These are phyloP conservation scores for Cutaneotrichosporon sp. DNA, from an alignment of 1,284 basidiomycete genomes.

Conservation along the genomic window DNA sequence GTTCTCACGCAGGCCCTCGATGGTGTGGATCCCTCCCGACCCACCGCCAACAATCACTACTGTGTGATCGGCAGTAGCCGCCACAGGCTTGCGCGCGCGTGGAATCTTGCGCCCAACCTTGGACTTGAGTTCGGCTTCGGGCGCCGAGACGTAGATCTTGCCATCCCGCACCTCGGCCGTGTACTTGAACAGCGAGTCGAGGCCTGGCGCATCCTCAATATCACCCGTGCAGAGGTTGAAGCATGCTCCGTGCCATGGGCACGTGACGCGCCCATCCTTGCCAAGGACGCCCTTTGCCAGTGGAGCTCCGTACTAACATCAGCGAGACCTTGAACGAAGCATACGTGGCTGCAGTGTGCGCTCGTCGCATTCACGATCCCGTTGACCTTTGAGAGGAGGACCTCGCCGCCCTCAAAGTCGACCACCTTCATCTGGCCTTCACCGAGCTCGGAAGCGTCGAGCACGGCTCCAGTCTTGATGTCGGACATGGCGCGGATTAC, in stretches of 20 bases:
- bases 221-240: conserved; percentile 74
- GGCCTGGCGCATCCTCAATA: conserved; percentile 83
- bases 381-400: conserved; percentile 73
- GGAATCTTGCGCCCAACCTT: conserved; percentile 62
- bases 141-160: conserved; percentile 78
- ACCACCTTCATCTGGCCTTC: conserved; percentile 81
- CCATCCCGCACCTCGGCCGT: conserved; percentile 62
- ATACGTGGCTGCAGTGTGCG: conserved; percentile 76
- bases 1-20: conserved; percentile 81
- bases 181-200: conserved; percentile 80
- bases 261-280: conserved; percentile 73
- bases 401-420: conserved; percentile 71
- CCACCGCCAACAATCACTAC: conserved; percentile 82
- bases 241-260: conserved; percentile 92
- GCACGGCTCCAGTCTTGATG: conserved; percentile 29
- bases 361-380: conserved; percentile 67
- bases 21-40: conserved; percentile 71
- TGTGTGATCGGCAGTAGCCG: conserved; percentile 55
- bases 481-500: conserved; percentile 20
- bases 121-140: conserved; percentile 65
- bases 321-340: conserved; percentile 18
- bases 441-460: conserved; percentile 59
- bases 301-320: conserved; percentile 46
- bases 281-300: conserved; percentile 69
- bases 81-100: conserved; percentile 45